These are phyloP conservation scores for Penicillium angulare DNA, from an alignment of 495 filamentous ascomycete species.

Conservation along the genomic window DNA sequence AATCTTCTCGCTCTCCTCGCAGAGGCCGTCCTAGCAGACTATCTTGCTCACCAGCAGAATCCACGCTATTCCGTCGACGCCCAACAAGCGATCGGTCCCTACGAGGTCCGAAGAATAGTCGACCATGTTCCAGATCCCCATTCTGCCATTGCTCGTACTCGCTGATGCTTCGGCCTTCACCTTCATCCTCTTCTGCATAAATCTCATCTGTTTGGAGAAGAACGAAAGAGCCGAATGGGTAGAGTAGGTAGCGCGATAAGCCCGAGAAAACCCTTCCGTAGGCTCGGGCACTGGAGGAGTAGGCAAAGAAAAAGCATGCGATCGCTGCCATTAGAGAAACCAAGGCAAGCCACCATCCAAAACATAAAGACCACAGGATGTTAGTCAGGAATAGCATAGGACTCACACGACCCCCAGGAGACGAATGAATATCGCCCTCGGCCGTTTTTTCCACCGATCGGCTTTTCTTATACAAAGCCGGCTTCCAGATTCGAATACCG, in stretches of 20 bases:
- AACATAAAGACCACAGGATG: conserved; percentile 83
- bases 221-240: conserved; percentile 95
- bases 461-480: conserved; percentile 95
- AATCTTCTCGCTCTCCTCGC: conserved; percentile 47
- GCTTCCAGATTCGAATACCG: conserved; percentile 98
- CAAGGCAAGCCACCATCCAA: conserved; percentile 95
- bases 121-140: conserved; percentile 91
- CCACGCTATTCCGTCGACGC: conserved; percentile 82
- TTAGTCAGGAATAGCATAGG: conserved; percentile 83
- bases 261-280: conserved; percentile 86
- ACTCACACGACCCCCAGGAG: conserved; percentile 85
- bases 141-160: conserved; percentile 99
- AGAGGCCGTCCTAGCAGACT: conserved; percentile 76
- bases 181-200: conserved; percentile 94
- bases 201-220: conserved; percentile 89
- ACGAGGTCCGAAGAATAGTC: conserved; percentile 91
- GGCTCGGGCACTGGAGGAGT: conserved; percentile 73
- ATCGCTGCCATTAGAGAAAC: conserved; percentile 69
- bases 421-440: conserved; percentile 95
- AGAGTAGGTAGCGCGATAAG: conserved; percentile 82
- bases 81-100: conserved; percentile 78
- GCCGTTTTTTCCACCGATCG: conserved; percentile 94
- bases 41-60: conserved; percentile 84
- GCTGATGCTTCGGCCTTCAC: conserved; percentile 98
- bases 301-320: conserved; percentile 76